phyloP scores from a whole-genome alignment of 768 basidiomycete genomes.

The Podaxis pistillaris region DNA sequence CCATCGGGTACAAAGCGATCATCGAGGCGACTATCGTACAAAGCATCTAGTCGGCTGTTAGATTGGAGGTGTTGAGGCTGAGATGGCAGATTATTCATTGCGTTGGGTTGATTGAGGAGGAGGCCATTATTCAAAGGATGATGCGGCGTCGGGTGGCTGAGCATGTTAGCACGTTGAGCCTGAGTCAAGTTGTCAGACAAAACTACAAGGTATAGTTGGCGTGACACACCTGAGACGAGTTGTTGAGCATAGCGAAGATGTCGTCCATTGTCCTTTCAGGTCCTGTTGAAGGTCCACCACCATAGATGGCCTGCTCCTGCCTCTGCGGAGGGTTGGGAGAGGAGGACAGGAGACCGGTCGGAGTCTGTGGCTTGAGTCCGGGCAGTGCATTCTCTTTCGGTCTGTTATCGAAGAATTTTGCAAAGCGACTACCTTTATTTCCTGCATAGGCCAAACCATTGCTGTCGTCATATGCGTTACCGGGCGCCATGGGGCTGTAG shows the following conservation, averaged over 20 bases:
- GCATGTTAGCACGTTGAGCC: constrained; percentile 31
- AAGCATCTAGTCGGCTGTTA: constrained; percentile 56
- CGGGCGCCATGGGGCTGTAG: background rate
- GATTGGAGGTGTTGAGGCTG: constrained; percentile 42
- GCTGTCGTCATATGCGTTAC: background rate
- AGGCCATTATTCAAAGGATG: constrained; percentile 25
- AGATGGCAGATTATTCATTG: constrained; percentile 13
- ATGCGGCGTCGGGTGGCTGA: constrained; percentile 22
- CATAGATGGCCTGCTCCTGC: constrained; percentile 42
- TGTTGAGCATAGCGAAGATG: constrained; percentile 78
- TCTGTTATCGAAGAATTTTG: constrained; percentile 86
- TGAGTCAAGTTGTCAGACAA: constrained; percentile 15
- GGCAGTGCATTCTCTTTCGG: constrained; percentile 38
- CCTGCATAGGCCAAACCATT: constrained; percentile 38
- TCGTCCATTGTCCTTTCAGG: constrained; percentile 69
- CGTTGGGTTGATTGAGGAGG: constrained; percentile 32
- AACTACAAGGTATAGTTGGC: background rate
- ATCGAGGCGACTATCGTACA: constrained; percentile 73
- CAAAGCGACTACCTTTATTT: constrained; percentile 79
- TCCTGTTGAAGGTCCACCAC: constrained; percentile 27
- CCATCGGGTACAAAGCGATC: constrained; percentile 84
- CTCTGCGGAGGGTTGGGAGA: constrained; percentile 48
- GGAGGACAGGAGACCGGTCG: constrained; percentile 39
- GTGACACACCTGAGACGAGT: constrained; percentile 64
- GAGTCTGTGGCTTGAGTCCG: constrained; percentile 36